These are phyloP conservation scores for Hymenoscyphus occultus DNA, from an alignment of 2,329 filamentous ascomycete species.

Conservation along the genomic window DNA sequence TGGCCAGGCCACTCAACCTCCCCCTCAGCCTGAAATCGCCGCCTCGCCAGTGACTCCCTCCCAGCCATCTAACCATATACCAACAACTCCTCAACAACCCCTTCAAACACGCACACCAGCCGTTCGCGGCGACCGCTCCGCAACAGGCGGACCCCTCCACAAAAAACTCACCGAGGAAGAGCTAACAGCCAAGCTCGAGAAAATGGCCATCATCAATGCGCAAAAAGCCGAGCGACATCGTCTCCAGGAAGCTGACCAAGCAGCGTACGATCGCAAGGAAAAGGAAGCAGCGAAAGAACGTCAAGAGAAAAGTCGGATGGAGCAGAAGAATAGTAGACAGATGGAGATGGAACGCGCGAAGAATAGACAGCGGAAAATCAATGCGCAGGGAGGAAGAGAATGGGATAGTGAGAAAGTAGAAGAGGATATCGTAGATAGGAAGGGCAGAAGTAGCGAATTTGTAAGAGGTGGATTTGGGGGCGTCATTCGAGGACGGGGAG, in stretches of 20 bases:
- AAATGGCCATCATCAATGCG: slow-evolving; percentile 59
- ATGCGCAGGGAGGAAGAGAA: slow-evolving; percentile 35
- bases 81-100: slow-evolving; percentile 6
- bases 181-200: slow-evolving; percentile 57
- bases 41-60: background rate
- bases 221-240: slow-evolving; percentile 58
- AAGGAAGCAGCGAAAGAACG: slow-evolving; percentile 53
- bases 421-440: slow-evolving; percentile 33
- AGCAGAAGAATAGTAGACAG: slow-evolving; percentile 30
- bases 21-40: background rate
- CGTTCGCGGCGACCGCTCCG: slow-evolving; percentile 52
- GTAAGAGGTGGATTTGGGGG: slow-evolving; percentile 35
- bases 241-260: slow-evolving; percentile 65
- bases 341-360: slow-evolving; percentile 38
- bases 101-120: slow-evolving; percentile 37
- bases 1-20: background rate
- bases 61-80: slow-evolving; percentile 2
- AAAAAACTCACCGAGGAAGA: slow-evolving; percentile 64
- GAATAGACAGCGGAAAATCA: slow-evolving; percentile 37
- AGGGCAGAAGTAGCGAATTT: slow-evolving; percentile 31
- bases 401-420: slow-evolving; percentile 37
- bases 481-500: slow-evolving; percentile 26
- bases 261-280: slow-evolving; percentile 62
- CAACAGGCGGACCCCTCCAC: slow-evolving; percentile 51
- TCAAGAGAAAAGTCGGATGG: slow-evolving; percentile 26